Base-by-base conservation (phyloP, 495 filamentous ascomycete genomes). In the Tuber umbilicatum region DNA sequence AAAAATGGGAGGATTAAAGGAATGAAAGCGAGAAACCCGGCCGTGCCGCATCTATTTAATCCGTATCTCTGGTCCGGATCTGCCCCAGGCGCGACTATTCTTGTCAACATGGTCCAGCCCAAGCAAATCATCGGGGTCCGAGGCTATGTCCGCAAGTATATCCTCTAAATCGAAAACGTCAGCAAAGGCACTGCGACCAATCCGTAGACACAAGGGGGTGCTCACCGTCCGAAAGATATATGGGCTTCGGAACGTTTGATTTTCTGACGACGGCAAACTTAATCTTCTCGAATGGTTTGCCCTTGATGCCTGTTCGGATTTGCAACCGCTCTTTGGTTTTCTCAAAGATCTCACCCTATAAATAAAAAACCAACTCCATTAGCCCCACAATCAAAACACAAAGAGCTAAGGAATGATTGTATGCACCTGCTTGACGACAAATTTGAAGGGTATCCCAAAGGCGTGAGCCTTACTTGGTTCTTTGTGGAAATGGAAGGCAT, bases 261-360 rank as follows among this genome's bases (percentile, higher is more conserved):
- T 91, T 88, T 75, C 89, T 88, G 10, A 97, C 87, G 68, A 97
- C 84, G 7, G 93, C 92, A 85, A 99, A 97, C 84, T 94, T 97
- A 83, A 98, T 94, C 86, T 97, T 99, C 84, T 99, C 95, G 77
- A 98, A 95, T 73, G 92, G 93, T 86, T 98, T 98, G 77, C 95
- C 95, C 85, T 97, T 98, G 83, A 99, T 89, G 19, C 94, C 94
- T 3, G 92, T 97, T 70, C 95, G 88, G 82, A 92, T 92, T 79
- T 93, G 93, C 4, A 99, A 86, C 37, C 95, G 89, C 80, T 94
- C 90, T 85, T 94, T 97, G 70, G 95, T 97, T 42, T 98, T 91
- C 55, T 90, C 89, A 85, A 98, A 99, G 47, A 86, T 84, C 82
- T 99, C 95, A 45, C 90, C 92, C 90, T 95, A 74, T 35, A 43